Evolutionary conservation across 805 yeast genomes (phyloP).

Genomic region (Maudiozyma turicensis): DNA sequence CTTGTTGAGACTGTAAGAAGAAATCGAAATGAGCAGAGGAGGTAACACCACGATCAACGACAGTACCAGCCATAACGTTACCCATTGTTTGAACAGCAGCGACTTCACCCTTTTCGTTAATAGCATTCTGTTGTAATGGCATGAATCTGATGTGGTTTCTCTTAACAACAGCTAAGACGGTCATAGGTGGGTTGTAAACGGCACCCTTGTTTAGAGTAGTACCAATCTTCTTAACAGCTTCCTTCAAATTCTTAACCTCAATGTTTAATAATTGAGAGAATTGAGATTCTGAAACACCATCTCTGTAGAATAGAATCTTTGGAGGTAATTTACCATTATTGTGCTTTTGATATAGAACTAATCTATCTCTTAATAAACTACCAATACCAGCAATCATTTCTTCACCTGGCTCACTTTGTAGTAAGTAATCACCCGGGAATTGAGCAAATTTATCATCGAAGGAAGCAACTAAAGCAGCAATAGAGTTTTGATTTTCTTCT

Average conservation of each 20-base stretch:
- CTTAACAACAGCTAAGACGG: slow-evolving; percentile 13
- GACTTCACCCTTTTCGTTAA: slow-evolving; percentile 11
- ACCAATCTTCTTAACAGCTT: slow-evolving; percentile 10
- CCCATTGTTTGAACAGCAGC: slow-evolving; percentile 18
- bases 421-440: slow-evolving; percentile 16
- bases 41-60: slow-evolving; percentile 18
- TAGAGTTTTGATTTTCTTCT: slow-evolving; percentile 16
- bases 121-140: slow-evolving; percentile 16
- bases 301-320: slow-evolving; percentile 17
- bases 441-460: slow-evolving; percentile 14
- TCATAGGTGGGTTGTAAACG: slow-evolving; percentile 13
- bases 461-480: slow-evolving; percentile 16
- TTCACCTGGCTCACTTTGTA: slow-evolving; percentile 15
- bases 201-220: slow-evolving; percentile 4
- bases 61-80: slow-evolving; percentile 21
- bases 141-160: slow-evolving; percentile 19
- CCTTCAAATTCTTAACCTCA: slow-evolving; percentile 15
- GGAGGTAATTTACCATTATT: slow-evolving; percentile 17
- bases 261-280: slow-evolving; percentile 14
- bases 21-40: slow-evolving; percentile 20
- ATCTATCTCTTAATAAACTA: slow-evolving; percentile 9
- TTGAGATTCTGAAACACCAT: slow-evolving; percentile 20
- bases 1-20: slow-evolving; percentile 18
- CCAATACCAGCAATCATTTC: slow-evolving; percentile 15
- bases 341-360: slow-evolving; percentile 10